Percentiles rank a stretch among this genome's conserved stretches.
Evolutionary conservation across 352 stramenopile species (phyloP).

Genomic region (Phytophthora crassamura): DNA sequence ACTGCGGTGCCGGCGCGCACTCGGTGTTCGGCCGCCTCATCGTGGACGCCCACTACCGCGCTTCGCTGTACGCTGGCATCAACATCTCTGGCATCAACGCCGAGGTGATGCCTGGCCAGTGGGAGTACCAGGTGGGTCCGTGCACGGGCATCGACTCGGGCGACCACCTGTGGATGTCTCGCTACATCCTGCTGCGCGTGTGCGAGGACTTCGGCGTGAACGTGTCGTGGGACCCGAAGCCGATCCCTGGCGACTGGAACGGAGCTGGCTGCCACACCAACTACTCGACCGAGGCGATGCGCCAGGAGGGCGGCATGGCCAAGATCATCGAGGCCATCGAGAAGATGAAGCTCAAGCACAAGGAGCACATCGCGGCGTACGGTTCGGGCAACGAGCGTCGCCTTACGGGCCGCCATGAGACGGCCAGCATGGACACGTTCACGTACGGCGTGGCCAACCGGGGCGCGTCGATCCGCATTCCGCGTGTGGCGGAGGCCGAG

Average conservation of each 20-base stretch:
- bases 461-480: slow-evolving; percentile 94
- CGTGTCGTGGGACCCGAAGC: slow-evolving; percentile 97
- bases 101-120: slow-evolving; percentile 98
- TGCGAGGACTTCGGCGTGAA: slow-evolving; percentile 98
- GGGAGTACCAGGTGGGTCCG: slow-evolving; percentile 98
- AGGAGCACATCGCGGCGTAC: slow-evolving; percentile 97
- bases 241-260: slow-evolving; percentile 98
- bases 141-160: slow-evolving; percentile 96
- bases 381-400: slow-evolving; percentile 97
- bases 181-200: slow-evolving; percentile 97
- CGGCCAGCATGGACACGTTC: slow-evolving; percentile 96
- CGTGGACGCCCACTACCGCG: slow-evolving; percentile 95
- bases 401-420: slow-evolving; percentile 97
- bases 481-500: slow-evolving; percentile 90
- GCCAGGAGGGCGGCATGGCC: slow-evolving; percentile 93
- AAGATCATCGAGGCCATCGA: slow-evolving; percentile 98
- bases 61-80: slow-evolving; percentile 95
- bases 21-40: slow-evolving; percentile 96
- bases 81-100: slow-evolving; percentile 97
- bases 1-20: slow-evolving; percentile 94
- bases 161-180: slow-evolving; percentile 97
- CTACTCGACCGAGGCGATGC: slow-evolving; percentile 97
- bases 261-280: slow-evolving; percentile 97
- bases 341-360: slow-evolving; percentile 97
- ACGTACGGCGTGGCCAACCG: slow-evolving; percentile 98